These are phyloP conservation scores for Endocarpon pusillum DNA, from an alignment of 495 filamentous ascomycete genomes.

Conservation along the genomic window DNA sequence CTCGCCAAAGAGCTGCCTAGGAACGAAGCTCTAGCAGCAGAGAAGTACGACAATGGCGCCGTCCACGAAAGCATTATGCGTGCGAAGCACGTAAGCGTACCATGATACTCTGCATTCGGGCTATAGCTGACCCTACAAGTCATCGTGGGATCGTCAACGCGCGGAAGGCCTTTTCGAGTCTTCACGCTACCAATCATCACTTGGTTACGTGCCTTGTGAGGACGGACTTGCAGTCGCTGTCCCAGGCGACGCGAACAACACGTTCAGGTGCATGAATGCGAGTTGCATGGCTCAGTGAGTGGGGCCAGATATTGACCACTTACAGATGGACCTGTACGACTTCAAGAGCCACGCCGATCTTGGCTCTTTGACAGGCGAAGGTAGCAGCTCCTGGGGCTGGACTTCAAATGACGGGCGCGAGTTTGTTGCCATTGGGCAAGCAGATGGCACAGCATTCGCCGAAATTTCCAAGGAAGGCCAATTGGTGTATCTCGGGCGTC, in stretches of 20 bases:
- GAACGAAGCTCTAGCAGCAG: slow-evolving; percentile 15
- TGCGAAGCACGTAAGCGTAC: slow-evolving; percentile 23
- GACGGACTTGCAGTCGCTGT: slow-evolving; percentile 28
- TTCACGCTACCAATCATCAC: slow-evolving; percentile 6
- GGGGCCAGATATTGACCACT: no score
- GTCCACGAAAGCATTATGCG: slow-evolving; percentile 29
- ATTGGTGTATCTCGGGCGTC: slow-evolving; percentile 35
- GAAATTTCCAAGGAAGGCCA: slow-evolving; percentile 33
- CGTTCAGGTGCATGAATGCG: slow-evolving; percentile 36
- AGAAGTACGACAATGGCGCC: slow-evolving; percentile 27
- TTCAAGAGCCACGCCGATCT: slow-evolving; percentile 34
- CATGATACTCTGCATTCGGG: no score
- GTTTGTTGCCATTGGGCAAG: slow-evolving; percentile 38
- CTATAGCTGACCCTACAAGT: no score
- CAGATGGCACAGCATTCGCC: slow-evolving; percentile 38
- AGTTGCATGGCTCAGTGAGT: no score
- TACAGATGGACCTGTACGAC: slow-evolving; percentile 37
- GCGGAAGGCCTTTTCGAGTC: slow-evolving; percentile 7
- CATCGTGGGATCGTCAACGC: slow-evolving; percentile 5
- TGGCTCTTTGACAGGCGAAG: slow-evolving; percentile 16
- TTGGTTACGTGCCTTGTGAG: slow-evolving; percentile 19
- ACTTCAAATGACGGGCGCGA: slow-evolving; percentile 39
- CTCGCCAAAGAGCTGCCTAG: slow-evolving; percentile 18
- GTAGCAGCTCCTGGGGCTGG: slow-evolving; percentile 31
- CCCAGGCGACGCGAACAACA: slow-evolving; percentile 25